Percentiles rank a stretch among this genome's conserved stretches.
Conservation (phyloP, 140 eudicot genomes). For the Flaveria floridana region DNA sequence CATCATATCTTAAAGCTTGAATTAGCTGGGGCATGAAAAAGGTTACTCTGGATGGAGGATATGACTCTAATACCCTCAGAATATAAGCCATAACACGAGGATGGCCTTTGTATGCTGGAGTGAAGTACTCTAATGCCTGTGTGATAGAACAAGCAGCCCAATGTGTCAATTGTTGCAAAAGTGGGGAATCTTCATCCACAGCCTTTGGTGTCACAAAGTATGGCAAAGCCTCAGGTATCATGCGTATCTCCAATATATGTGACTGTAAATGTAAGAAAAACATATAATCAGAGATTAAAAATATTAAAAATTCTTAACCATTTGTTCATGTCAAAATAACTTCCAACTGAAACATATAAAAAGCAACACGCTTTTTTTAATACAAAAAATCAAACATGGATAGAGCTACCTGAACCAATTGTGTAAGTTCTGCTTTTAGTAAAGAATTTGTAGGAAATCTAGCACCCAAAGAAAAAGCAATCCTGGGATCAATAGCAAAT, state of each 20-base stretch:
- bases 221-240: conserved; percentile 84
- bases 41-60: conserved; percentile 91
- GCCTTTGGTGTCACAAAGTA: conserved; percentile 95
- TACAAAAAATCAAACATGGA: neutral
- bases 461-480: conserved; percentile 82
- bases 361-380: neutral
- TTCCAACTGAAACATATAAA: neutral
- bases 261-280: conserved; percentile 42
- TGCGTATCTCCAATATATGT: conserved; percentile 94
- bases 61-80: conserved; percentile 93
- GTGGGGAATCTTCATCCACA: conserved; percentile 81
- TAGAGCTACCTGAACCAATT: conserved; percentile 71
- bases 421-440: conserved; percentile 72
- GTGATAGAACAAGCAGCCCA: conserved; percentile 99
- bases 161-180: conserved; percentile 93
- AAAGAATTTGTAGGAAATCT: conserved; percentile 78
- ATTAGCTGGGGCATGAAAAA: conserved; percentile 99
- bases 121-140: conserved; percentile 88
- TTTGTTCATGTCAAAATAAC: conserved; percentile 3
- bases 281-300: neutral
- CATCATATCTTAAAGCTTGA: conserved; percentile 89
- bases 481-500: conserved; percentile 88
- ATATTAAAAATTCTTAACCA: conserved; percentile 12
- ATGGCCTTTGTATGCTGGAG: conserved; percentile 96
- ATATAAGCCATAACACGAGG: conserved; percentile 99